Conservation (phyloP, 73 alveolate genomes). For the Tetrahymena malaccensis region DNA sequence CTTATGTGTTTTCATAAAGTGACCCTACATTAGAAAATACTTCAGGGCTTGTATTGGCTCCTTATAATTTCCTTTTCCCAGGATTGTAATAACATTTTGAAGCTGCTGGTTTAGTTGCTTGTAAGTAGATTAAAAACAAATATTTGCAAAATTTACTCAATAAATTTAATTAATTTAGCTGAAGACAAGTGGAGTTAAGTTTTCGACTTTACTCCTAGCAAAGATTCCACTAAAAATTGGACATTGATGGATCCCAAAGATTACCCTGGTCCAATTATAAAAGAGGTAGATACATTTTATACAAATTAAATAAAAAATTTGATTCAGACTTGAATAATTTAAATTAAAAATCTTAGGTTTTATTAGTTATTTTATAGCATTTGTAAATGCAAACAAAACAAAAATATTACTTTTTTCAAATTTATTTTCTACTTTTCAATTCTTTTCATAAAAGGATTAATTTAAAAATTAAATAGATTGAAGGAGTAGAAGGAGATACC, state of each 20-base stretch:
- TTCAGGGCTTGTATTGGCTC: slow-evolving; percentile 44
- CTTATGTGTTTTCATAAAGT: slow-evolving; percentile 42
- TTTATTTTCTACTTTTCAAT: no score
- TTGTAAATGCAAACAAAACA: background rate
- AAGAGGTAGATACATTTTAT: background rate
- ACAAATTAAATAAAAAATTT: background rate
- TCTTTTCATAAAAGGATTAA: background rate
- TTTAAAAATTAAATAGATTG: slow-evolving; percentile 24
- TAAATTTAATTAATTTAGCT: slow-evolving; percentile 19
- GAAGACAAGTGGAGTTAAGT: slow-evolving; percentile 67
- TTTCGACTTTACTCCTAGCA: slow-evolving; percentile 61
- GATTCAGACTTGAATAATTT: background rate
- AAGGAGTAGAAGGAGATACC: slow-evolving; percentile 47
- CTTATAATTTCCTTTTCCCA: slow-evolving; percentile 64
- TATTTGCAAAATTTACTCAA: background rate
- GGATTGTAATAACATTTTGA: slow-evolving; percentile 28
- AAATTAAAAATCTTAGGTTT: background rate
- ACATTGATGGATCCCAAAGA: slow-evolving; percentile 45
- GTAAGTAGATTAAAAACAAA: background rate
- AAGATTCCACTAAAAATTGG: slow-evolving; percentile 38
- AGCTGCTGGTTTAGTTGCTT: slow-evolving; percentile 13
- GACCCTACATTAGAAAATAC: slow-evolving; percentile 75
- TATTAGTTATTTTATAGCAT: background rate
- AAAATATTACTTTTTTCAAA: no score
- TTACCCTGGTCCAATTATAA: background rate